Percentiles rank a stretch among this genome's conserved stretches.
These are phyloP conservation scores for Smittium mucronatum DNA, from an alignment of 371 early-diverging fungal genomes.

Conservation along the genomic window DNA sequence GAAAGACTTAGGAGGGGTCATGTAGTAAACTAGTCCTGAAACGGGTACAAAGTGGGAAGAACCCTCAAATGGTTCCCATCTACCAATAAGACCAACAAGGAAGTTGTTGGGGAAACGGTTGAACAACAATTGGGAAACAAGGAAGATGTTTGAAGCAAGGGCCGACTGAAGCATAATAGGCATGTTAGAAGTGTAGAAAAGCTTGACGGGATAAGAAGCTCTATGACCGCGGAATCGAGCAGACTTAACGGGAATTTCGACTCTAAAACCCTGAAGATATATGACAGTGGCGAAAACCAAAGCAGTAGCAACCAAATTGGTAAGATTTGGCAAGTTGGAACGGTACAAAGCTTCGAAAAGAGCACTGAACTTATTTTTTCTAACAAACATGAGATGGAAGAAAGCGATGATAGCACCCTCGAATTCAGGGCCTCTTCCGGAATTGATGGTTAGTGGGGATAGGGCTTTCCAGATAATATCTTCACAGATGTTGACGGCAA, in stretches of 20 bases:
- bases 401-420: constrained; percentile 97
- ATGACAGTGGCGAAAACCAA: constrained; percentile 92
- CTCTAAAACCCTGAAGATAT: constrained; percentile 98
- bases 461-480: constrained; percentile 99
- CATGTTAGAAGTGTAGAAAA: constrained; percentile 99
- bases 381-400: constrained; percentile 89
- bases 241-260: constrained; percentile 98
- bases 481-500: constrained; percentile 99
- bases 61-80: constrained; percentile 90
- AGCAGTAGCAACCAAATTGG: constrained; percentile 82
- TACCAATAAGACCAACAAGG: constrained; percentile 87
- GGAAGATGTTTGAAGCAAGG: constrained; percentile 86
- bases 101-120: constrained; percentile 90
- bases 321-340: constrained; percentile 90
- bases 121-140: constrained; percentile 94
- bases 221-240: constrained; percentile 92
- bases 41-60: constrained; percentile 81
- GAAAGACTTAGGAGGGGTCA: constrained; percentile 89
- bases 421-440: constrained; percentile 96
- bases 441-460: constrained; percentile 92
- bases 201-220: constrained; percentile 96
- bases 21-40: constrained; percentile 94
- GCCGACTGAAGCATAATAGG: constrained; percentile 99
- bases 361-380: constrained; percentile 95
- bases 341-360: constrained; percentile 98